These are phyloP conservation scores for Drechslera avenae DNA, from an alignment of 2,329 filamentous ascomycete species.

Conservation along the genomic window DNA sequence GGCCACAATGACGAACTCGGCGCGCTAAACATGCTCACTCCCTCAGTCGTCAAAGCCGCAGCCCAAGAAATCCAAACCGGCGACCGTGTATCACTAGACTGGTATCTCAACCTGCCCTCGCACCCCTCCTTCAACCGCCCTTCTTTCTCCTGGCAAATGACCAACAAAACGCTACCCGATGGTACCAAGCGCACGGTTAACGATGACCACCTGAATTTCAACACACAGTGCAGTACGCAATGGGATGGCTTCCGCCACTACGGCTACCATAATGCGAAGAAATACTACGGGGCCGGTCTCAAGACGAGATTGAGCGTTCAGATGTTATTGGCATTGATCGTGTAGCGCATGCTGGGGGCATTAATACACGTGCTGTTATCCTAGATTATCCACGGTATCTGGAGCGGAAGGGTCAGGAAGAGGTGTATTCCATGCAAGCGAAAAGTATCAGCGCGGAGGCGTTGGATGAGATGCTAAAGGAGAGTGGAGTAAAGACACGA, in stretches of 20 bases:
- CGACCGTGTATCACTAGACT: slow-evolving; percentile 48
- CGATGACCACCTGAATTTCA: slow-evolving; percentile 46
- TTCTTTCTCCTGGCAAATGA: slow-evolving; percentile 36
- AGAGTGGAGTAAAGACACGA: slow-evolving; percentile 44
- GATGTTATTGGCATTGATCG: slow-evolving; percentile 52
- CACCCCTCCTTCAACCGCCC: slow-evolving; percentile 47
- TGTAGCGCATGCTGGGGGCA: slow-evolving; percentile 36
- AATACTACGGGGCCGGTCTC: slow-evolving; percentile 53
- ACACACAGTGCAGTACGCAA: slow-evolving; percentile 47
- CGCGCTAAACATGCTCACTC: slow-evolving; percentile 61
- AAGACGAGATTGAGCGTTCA: slow-evolving; percentile 46
- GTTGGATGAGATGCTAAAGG: slow-evolving; percentile 41
- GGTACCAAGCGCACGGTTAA: slow-evolving; percentile 41
- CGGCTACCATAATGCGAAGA: slow-evolving; percentile 50
- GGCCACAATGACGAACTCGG: slow-evolving; percentile 59
- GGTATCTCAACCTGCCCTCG: slow-evolving; percentile 48
- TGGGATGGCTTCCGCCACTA: slow-evolving; percentile 51
- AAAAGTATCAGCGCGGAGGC: slow-evolving; percentile 27
- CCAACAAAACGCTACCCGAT: slow-evolving; percentile 34
- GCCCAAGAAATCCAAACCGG: slow-evolving; percentile 54
- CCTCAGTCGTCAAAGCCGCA: slow-evolving; percentile 50
- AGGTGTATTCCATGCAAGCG: slow-evolving; percentile 30
- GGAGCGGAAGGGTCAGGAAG: slow-evolving; percentile 22
- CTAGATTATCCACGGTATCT: slow-evolving; percentile 42
- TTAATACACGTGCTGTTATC: slow-evolving; percentile 37